Evolutionary conservation across 2,329 filamentous ascomycete species (phyloP).

Genomic region (Pezicula rhizophila): DNA sequence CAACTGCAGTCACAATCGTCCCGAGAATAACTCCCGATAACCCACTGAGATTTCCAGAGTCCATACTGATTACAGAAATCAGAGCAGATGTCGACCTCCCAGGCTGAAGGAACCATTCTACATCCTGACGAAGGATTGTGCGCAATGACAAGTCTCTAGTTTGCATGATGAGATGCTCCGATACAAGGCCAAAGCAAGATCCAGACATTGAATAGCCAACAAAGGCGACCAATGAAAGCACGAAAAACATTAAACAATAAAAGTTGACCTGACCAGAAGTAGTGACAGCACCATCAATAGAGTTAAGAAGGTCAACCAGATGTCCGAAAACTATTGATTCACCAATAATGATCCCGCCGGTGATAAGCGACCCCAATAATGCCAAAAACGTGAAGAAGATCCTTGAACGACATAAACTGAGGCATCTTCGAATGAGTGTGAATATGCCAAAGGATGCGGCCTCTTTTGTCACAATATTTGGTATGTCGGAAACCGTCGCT

Average conservation of each 20-base stretch:
- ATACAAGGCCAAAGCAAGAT: constrained; percentile 46
- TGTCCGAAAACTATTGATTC: constrained; percentile 53
- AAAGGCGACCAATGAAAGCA: constrained; percentile 49
- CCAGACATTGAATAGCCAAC: constrained; percentile 55
- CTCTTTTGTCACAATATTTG: background rate
- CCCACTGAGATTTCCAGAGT: constrained; percentile 60
- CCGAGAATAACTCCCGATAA: constrained; percentile 67
- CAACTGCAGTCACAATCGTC: constrained; percentile 59
- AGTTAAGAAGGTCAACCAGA: constrained; percentile 44
- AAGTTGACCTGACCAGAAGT: constrained; percentile 24
- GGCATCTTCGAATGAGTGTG: constrained; percentile 18
- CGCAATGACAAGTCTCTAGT: constrained; percentile 59
- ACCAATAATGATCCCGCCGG: constrained; percentile 40
- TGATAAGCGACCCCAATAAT: constrained; percentile 31
- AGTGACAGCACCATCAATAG: constrained; percentile 27
- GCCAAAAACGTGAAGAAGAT: constrained; percentile 33
- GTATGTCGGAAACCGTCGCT: no score
- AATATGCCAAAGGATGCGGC: constrained; percentile 5
- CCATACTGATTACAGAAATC: constrained; percentile 62
- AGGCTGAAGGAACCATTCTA: constrained; percentile 66
- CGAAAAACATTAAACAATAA: constrained; percentile 39
- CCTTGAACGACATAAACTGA: constrained; percentile 31
- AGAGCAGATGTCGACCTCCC: constrained; percentile 55
- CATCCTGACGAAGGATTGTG: constrained; percentile 58
- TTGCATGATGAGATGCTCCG: constrained; percentile 59